Evolutionary conservation across 148 eudicot genomes (phyloP).

Genomic region (Beta vulgaris): DNA sequence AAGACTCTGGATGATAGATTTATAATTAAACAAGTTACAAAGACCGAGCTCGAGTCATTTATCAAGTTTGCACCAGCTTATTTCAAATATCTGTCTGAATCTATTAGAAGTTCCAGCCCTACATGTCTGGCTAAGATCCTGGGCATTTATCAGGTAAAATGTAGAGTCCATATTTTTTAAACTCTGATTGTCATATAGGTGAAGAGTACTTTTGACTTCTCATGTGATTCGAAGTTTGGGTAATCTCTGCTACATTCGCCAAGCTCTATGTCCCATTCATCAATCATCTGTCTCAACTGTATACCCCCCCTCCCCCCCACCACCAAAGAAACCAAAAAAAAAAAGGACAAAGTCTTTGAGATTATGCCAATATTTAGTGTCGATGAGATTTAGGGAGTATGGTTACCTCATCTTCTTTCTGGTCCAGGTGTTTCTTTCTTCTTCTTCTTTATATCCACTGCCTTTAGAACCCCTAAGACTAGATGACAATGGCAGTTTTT

Average conservation of each 20-base stretch:
- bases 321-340: too few species aligned
- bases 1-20: constrained; percentile 90
- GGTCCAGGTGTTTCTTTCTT: neutral
- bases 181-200: neutral
- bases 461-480: neutral
- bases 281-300: neutral
- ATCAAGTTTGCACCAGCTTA: constrained; percentile 86
- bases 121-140: constrained; percentile 92
- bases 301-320: too few species aligned
- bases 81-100: constrained; percentile 75
- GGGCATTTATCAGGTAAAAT: constrained; percentile 90
- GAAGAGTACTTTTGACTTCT: neutral
- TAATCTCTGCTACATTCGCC: neutral
- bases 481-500: neutral
- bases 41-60: constrained; percentile 75
- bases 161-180: neutral
- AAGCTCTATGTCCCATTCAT: neutral
- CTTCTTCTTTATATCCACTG: neutral
- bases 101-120: constrained; percentile 67
- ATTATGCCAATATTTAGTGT: neutral
- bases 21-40: constrained; percentile 85
- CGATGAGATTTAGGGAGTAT: neutral
- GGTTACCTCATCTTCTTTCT: neutral
- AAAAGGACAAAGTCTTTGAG: neutral
- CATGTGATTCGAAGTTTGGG: neutral